Evolutionary conservation across 441 rosid species (phyloP).

Genomic region (Croton setiger): DNA sequence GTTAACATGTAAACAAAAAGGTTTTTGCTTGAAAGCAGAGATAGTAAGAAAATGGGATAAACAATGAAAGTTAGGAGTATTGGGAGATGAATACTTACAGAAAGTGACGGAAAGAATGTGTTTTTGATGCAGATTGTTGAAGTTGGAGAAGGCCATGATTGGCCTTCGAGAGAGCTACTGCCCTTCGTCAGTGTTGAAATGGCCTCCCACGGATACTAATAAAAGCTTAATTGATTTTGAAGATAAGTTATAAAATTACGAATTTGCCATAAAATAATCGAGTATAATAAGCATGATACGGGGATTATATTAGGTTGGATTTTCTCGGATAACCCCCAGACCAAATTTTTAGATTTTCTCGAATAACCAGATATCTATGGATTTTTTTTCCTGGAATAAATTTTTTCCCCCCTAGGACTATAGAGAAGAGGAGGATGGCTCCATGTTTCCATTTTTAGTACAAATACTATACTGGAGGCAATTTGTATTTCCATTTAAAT

Average conservation of each 20-base stretch:
- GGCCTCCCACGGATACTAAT: not conserved
- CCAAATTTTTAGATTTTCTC: too few relatives aligned
- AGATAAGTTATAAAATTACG: constrained; percentile 8
- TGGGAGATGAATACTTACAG: constrained; percentile 31
- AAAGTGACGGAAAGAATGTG: constrained; percentile 23
- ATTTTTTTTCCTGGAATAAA: too few relatives aligned
- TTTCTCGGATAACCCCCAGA: too few relatives aligned
- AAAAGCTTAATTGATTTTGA: not conserved
- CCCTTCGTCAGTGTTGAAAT: not conserved
- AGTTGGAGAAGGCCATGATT: constrained; percentile 51
- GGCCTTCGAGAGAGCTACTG: constrained; percentile 33
- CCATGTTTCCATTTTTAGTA: too few relatives aligned
- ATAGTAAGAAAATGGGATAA: constrained; percentile 18
- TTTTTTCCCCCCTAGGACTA: too few relatives aligned
- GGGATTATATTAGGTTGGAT: too few relatives aligned
- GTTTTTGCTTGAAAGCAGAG: constrained; percentile 28
- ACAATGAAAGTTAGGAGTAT: constrained; percentile 23
- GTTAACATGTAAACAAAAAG: constrained; percentile 3
- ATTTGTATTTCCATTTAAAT: too few relatives aligned
- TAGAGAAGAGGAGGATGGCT: too few relatives aligned
- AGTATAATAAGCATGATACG: too few relatives aligned
- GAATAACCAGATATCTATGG: too few relatives aligned
- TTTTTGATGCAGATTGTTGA: constrained; percentile 24
- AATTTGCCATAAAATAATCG: not conserved
- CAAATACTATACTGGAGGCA: too few relatives aligned